Percentiles rank a stretch among this genome's conserved stretches.
Evolutionary conservation across 108 stramenopile genomes (phyloP).

Genomic region (Mediolabrus comicus): DNA sequence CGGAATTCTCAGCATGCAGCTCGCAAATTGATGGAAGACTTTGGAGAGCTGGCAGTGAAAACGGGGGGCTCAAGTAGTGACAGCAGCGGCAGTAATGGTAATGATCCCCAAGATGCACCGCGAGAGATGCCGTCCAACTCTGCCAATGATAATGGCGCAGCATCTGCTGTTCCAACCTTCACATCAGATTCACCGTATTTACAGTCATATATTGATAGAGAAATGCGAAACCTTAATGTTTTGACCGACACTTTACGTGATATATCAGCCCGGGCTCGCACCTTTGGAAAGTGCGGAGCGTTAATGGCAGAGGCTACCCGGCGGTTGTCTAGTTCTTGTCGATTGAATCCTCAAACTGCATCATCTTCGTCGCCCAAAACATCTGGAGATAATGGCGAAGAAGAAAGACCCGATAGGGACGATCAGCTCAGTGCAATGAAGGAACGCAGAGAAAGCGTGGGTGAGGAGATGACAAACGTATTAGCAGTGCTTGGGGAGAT

Average conservation of each 20-base stretch:
- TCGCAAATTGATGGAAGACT: constrained; percentile 7
- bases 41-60: neutral
- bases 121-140: neutral
- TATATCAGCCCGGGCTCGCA: constrained; percentile 74
- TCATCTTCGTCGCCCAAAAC: neutral
- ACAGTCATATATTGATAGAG: constrained; percentile 73
- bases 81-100: neutral
- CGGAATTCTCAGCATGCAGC: constrained; percentile 1
- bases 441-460: constrained; percentile 55
- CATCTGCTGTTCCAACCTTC: constrained; percentile 53
- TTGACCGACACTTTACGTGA: constrained; percentile 72
- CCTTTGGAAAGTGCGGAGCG: constrained; percentile 79
- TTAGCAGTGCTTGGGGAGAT: constrained; percentile 62
- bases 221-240: constrained; percentile 68
- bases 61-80: neutral
- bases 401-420: constrained; percentile 26
- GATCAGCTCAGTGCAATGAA: constrained; percentile 21
- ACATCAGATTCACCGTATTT: constrained; percentile 88
- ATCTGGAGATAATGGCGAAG: neutral
- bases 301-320: constrained; percentile 84
- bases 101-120: neutral
- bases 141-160: neutral
- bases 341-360: constrained; percentile 40
- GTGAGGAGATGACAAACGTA: constrained; percentile 69
- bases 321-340: constrained; percentile 69